Base-by-base conservation (phyloP, 192 early-diverging fungal genomes). In the Coemansia sp. region DNA sequence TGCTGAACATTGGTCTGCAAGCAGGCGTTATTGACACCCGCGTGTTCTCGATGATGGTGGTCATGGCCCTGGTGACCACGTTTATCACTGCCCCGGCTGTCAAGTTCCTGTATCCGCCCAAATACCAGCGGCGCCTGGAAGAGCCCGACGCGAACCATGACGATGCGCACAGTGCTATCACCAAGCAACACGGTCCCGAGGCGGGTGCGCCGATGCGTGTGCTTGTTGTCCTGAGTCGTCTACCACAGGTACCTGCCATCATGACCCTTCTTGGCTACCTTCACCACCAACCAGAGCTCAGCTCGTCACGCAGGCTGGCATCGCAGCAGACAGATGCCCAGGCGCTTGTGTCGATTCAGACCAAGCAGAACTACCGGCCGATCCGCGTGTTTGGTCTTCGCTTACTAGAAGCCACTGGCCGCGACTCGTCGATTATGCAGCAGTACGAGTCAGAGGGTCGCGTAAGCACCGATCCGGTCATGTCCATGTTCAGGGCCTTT, bases 1-100 rank as follows among this genome's bases (percentile, higher is more conserved):
- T 98, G 32, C 86, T 98, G 7, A 98, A 98, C 77, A 88, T 98
- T 62, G 95, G 96, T 11, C 83, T 90, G 63, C 80, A 92, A 38
- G 92, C 94, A 1, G 87, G 87, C 7, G 92, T 97, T 22, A 90
- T 98, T 56, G 89, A 90, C 49, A 86, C 87, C 16, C 33, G 67
- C 54, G 76, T 91, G 25, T 92, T 90, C 58, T 83, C 85, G 20
- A 86, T 94, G 73, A 89, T 90, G 85, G 87, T 94, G 38, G 71
- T 92, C 7, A 92, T 91, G 88, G 92, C 92, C 22, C 67, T 96
- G 56, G 80, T 91, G 2, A 97, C 96, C 0, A 99, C 96, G 6
- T 88, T 93, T 50, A 85, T 93, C 76, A 99, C 95, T 0, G 86
- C 89, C 2, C 97, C 97, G 10, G 59, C 89, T 7, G 87, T 94